phyloP scores from a whole-genome alignment of 2,329 filamentous ascomycete genomes.

The Diaporthe eres region DNA sequence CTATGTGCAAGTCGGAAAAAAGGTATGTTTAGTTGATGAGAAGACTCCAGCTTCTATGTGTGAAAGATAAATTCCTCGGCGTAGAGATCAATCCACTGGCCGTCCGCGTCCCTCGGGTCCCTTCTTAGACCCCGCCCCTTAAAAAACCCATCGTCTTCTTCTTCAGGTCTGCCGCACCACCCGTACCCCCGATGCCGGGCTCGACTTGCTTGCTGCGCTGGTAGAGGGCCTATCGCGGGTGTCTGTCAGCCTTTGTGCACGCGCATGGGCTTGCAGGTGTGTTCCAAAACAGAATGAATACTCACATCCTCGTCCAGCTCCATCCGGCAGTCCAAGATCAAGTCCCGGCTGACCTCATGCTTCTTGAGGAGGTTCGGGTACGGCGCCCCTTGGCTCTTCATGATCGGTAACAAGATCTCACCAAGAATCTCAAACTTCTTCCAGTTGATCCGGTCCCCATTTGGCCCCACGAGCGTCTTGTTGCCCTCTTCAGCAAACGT shows the following conservation, averaged over 20 bases:
- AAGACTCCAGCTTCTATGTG: constrained; percentile 11
- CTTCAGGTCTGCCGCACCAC: constrained; percentile 39
- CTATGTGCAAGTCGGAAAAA: constrained; percentile 26
- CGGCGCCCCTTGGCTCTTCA: constrained; percentile 89
- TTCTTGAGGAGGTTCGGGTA: constrained; percentile 78
- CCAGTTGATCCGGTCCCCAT: constrained; percentile 90
- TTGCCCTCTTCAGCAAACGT: constrained; percentile 95
- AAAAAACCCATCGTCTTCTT: constrained; percentile 41
- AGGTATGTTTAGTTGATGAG: constrained; percentile 16
- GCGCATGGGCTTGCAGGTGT: background rate
- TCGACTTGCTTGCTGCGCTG: constrained; percentile 42
- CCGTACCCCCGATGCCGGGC: constrained; percentile 34
- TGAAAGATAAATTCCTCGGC: constrained; percentile 6
- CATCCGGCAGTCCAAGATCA: constrained; percentile 87
- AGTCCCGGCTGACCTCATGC: constrained; percentile 78
- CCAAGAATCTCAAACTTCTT: constrained; percentile 98
- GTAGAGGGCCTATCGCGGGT: constrained; percentile 37
- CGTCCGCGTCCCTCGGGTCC: constrained; percentile 7
- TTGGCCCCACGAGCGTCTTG: constrained; percentile 84
- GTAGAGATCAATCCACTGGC: background rate
- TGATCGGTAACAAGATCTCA: constrained; percentile 90
- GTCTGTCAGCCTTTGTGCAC: background rate
- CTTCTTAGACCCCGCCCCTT: constrained; percentile 24
- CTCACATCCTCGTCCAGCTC: constrained; percentile 89
- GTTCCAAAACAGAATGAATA: background rate